Base-by-base conservation (phyloP, 768 basidiomycete genomes). In the Lactarius quietus region DNA sequence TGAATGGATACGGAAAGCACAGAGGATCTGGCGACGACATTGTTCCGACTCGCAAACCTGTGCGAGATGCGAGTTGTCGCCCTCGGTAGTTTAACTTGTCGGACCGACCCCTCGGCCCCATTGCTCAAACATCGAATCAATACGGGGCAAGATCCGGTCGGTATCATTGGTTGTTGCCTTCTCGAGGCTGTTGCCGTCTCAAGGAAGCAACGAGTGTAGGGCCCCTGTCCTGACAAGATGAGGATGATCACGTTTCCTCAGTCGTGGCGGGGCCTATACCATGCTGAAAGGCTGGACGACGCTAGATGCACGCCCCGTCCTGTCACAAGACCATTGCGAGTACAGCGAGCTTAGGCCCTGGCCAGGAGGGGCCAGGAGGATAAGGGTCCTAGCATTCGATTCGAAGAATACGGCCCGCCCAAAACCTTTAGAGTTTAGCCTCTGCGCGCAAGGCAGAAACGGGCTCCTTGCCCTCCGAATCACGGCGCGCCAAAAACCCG, bases 381-480 rank as follows among this genome's bases (percentile, higher is more conserved):
- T 35, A 43, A 48, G 23, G 45, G 38, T 39, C 62, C 18, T 12
- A 10, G 55, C 20, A 20, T 57, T 23, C 52, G 28, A 51, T 57
- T 12, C 52, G 28, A 65, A 57, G 55, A 55, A 41, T 33, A 33
- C 33, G 54, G 28, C 14, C 33, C 7, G 5, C 53, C 7, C 8
- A 23, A 15, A 6, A 20, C 35, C 57, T 55, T 61, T 65, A 65
- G 60, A 39, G 55, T 65, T 65, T 65, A 61, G 20, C 64, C 64
- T 61, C 55, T 61, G 23, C 17, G 14, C 54, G 52, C 18, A 61
- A 61, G 36, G 29, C 39, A 18, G 33, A 61, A 36, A 48, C 23
- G 23, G 45, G 45, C 23, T 23, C 6, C 43, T 23, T 23, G 3
- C 23, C 43, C n/a, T 45, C n/a, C 14, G 45, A 26, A 48, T n/a